phyloP scores from a whole-genome alignment of 257 asterid genomes.

The Salvia miltiorrhiza region DNA sequence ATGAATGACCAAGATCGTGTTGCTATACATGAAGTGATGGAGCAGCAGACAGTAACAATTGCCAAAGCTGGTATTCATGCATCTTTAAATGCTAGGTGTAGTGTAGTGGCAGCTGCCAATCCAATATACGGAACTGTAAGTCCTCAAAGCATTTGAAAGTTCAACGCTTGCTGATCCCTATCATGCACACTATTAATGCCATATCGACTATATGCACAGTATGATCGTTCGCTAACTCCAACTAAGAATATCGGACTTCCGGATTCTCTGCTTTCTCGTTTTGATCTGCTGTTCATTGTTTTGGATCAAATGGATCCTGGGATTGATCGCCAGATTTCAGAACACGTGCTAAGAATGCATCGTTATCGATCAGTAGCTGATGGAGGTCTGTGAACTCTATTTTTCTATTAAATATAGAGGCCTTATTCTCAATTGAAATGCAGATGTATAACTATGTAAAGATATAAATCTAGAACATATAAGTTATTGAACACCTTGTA shows the following conservation, averaged over 20 bases:
- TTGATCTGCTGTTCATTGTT: constrained; percentile 89
- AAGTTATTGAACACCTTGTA: background rate
- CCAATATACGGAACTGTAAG: constrained; percentile 99
- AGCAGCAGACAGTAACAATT: constrained; percentile 97
- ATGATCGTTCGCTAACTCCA: constrained; percentile 92
- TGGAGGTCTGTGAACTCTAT: constrained; percentile 51
- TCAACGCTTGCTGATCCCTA: background rate
- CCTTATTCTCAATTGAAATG: constrained; percentile 4
- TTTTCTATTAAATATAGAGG: constrained; percentile 10
- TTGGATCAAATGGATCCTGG: constrained; percentile 99
- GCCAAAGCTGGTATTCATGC: constrained; percentile 99
- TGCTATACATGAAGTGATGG: constrained; percentile 98
- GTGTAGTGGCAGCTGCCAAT: constrained; percentile 99
- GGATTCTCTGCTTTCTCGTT: constrained; percentile 97
- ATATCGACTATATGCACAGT: constrained; percentile 42
- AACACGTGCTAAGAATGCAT: constrained; percentile 92
- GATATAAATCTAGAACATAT: background rate
- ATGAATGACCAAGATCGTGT: constrained; percentile 99
- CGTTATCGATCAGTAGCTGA: constrained; percentile 64
- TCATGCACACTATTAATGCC: constrained; percentile 1
- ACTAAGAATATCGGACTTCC: constrained; percentile 98
- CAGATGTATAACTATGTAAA: background rate
- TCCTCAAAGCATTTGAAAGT: constrained; percentile 10
- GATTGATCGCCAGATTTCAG: constrained; percentile 84
- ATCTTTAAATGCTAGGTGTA: constrained; percentile 95